Evolutionary conservation across 306 rosid species (phyloP).

Genomic region (Sechiopsis laciniata): DNA sequence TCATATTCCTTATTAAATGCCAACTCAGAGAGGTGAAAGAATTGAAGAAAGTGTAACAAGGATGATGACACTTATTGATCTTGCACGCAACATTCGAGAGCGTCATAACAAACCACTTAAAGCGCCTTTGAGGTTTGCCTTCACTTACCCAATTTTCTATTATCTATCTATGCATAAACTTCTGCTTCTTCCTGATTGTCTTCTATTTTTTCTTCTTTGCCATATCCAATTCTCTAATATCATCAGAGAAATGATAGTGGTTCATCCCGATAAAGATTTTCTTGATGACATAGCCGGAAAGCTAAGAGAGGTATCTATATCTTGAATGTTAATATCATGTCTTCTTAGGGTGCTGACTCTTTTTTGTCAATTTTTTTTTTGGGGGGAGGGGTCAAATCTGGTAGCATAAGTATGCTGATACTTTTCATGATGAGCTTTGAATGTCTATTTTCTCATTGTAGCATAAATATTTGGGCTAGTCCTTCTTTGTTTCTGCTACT

Average conservation of each 20-base stretch:
- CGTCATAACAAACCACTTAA: conserved; percentile 93
- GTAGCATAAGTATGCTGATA: not conserved
- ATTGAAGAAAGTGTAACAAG: conserved; percentile 88
- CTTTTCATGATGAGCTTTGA: not conserved
- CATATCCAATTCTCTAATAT: not conserved
- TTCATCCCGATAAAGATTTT: conserved; percentile 83
- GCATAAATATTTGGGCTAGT: not conserved
- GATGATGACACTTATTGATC: conserved; percentile 90
- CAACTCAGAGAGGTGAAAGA: conserved; percentile 59
- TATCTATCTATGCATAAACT: not conserved
- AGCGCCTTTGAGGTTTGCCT: conserved; percentile 70
- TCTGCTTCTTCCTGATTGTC: not conserved
- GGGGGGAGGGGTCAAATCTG: not conserved
- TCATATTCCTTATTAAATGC: conserved; percentile 25
- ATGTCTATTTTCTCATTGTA: not conserved
- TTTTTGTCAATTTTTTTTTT: not conserved
- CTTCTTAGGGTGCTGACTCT: not conserved
- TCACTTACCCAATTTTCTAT: not conserved
- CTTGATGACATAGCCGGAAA: conserved; percentile 84
- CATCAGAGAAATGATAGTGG: conserved; percentile 86
- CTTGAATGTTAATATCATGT: not conserved
- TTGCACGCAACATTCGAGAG: conserved; percentile 91
- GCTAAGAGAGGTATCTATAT: conserved; percentile 63
- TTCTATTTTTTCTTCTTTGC: not conserved
- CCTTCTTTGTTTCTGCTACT: not conserved